phyloP scores from a whole-genome alignment of 2,329 filamentous ascomycete species.

The Huntiella moniliformis region DNA sequence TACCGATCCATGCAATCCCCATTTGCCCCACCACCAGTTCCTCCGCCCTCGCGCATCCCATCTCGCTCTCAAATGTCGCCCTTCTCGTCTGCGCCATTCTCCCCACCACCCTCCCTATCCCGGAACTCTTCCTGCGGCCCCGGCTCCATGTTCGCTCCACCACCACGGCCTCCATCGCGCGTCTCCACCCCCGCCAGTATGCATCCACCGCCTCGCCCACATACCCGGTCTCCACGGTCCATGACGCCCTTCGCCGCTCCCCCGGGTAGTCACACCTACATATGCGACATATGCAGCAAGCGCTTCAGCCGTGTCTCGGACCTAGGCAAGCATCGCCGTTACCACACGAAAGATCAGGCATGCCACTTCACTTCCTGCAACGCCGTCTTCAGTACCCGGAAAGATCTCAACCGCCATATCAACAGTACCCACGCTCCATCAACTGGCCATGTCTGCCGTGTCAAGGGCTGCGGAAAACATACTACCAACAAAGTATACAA shows the following conservation, averaged over 20 bases:
- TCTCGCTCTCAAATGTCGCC: neutral
- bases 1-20: neutral
- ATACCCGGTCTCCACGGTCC: slow-evolving; percentile 2
- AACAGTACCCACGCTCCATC: slow-evolving; percentile 12
- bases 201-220: neutral
- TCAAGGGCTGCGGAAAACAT: slow-evolving; percentile 16
- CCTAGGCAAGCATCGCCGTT: slow-evolving; percentile 14
- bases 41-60: neutral
- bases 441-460: slow-evolving; percentile 14
- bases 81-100: neutral
- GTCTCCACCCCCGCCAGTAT: neutral
- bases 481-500: slow-evolving; percentile 16
- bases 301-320: slow-evolving; percentile 8
- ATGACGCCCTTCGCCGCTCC: slow-evolving; percentile 6
- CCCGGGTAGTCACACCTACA: slow-evolving; percentile 1
- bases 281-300: slow-evolving; percentile 10
- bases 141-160: too few species aligned
- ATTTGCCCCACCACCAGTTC: neutral
- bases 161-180: neutral
- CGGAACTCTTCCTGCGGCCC: too few species aligned
- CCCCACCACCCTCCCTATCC: neutral
- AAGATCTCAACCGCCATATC: slow-evolving; percentile 16
- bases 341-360: slow-evolving; percentile 14
- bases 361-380: slow-evolving; percentile 13
- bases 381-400: slow-evolving; percentile 15